Evolutionary conservation across 305 asterid species (phyloP), one percentile per base, ranked within the genome.

Genomic region (Fraxinus xanthoxyloides): DNA sequence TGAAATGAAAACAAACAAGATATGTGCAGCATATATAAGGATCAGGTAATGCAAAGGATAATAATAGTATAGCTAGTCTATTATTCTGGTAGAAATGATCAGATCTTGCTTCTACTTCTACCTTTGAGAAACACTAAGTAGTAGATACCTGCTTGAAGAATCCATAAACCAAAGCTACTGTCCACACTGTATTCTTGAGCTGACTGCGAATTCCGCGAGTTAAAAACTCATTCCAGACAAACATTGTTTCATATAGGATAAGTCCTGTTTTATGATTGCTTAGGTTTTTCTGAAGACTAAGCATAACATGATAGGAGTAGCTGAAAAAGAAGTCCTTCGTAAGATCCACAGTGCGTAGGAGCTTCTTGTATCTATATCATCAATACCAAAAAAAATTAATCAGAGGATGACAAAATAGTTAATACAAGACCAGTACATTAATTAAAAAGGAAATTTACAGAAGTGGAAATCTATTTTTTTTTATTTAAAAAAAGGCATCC

Each of bases 321-420:
- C 99, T 96, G 90, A 93, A 94, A 89, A 85, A 92, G 97, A 96
- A 96, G 94, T 93, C 98, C 93, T 87, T 94, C 34, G 98, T 93
- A 84, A 96, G 98, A 90, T 96, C 99, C 97, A 96, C 89, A 0
- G 84, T 65, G 87, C 93, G 91, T 83, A 96, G 89, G 79, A 94
- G 98, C 97, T 94, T 94, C 97, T 92, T 96, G 97, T 93, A 96
- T 90, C 99, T 96, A 90, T 84, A 82, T 77, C 84, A 85, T 81
- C 84, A 88, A 84, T 72, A 89, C 77, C 72, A 88, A 87, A 77
- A 86, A 87, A 70, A 35, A 35, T 7, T 7, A 36, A 36, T 82
- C 79, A 89, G 78, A 85, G 40, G 73, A 83, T 77, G 86, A 89
- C 19, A 67, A 87, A 83, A 81, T 83, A 86, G 90, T 89, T 73